Evolutionary conservation across 1,284 basidiomycete genomes (phyloP).

Genomic region (Sporisorium graminicola): DNA sequence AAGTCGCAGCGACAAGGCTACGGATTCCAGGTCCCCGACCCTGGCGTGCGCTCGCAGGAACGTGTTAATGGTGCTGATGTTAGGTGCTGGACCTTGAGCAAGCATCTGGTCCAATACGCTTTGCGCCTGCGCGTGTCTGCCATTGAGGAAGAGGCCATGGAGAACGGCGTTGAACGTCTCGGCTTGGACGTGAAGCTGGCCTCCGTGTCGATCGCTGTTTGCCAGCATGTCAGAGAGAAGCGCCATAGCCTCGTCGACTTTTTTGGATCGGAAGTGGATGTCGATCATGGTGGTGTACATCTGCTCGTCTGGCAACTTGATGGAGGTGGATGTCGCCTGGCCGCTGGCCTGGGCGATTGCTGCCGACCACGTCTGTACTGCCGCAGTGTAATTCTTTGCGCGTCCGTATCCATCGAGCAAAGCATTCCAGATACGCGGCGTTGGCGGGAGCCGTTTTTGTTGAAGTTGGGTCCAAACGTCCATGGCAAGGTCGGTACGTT

Average conservation of each 20-base stretch:
- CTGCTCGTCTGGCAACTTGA: slow-evolving; percentile 34
- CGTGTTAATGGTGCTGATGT: slow-evolving; percentile 60
- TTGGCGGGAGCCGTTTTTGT: slow-evolving; percentile 21
- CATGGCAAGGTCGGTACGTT: slow-evolving; percentile 48
- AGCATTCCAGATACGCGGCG: slow-evolving; percentile 54
- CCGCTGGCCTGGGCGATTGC: slow-evolving; percentile 12
- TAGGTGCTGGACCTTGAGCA: slow-evolving; percentile 45
- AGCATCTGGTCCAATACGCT: slow-evolving; percentile 51
- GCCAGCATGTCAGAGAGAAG: slow-evolving; percentile 46
- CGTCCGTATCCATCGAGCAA: slow-evolving; percentile 60
- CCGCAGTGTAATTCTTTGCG: slow-evolving; percentile 42
- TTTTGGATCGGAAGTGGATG: slow-evolving; percentile 36
- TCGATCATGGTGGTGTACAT: slow-evolving; percentile 64
- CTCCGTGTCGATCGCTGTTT: slow-evolving; percentile 15
- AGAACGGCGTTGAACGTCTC: slow-evolving; percentile 62
- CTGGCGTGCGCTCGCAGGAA: slow-evolving; percentile 55
- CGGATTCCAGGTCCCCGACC: slow-evolving; percentile 32
- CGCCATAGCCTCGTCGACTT: slow-evolving; percentile 40
- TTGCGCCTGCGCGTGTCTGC: slow-evolving; percentile 33
- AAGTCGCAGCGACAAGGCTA: slow-evolving; percentile 42
- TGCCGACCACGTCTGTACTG: slow-evolving; percentile 47
- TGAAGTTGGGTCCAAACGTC: slow-evolving; percentile 50
- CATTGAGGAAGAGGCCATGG: slow-evolving; percentile 45
- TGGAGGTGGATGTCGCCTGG: background rate
- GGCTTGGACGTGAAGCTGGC: slow-evolving; percentile 21